Evolutionary conservation across 2,329 filamentous ascomycete species (phyloP).

Genomic region (Seiridium cupressi): DNA sequence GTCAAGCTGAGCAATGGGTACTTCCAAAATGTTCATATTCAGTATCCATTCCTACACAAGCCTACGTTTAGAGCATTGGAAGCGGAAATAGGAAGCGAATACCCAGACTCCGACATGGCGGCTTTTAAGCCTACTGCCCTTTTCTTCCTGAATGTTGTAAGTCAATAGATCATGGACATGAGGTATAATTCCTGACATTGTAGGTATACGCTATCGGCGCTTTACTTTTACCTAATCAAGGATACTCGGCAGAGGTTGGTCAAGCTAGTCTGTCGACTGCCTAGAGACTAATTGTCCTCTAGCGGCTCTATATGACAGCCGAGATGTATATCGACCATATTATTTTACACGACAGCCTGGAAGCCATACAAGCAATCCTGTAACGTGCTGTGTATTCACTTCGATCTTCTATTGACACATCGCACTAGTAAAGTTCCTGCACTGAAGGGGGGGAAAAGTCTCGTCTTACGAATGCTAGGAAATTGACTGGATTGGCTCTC

Average conservation of each 20-base stretch:
- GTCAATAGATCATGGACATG: neutral
- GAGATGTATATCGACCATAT: neutral
- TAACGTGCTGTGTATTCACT: conserved; percentile 30
- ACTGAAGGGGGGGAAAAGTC: neutral
- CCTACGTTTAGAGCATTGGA: conserved; percentile 23
- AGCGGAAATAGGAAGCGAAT: conserved; percentile 24
- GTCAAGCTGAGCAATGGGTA: conserved; percentile 21
- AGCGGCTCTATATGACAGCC: conserved; percentile 3
- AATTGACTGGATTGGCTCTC: conserved; percentile 26
- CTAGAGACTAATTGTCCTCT: neutral
- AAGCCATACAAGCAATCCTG: conserved; percentile 30
- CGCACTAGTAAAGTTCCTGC: conserved; percentile 19
- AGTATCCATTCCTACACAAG: conserved; percentile 35
- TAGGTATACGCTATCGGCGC: conserved; percentile 23
- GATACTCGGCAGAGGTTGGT: conserved; percentile 6
- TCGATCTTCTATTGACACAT: conserved; percentile 22
- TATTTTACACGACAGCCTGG: conserved; percentile 21
- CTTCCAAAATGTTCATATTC: conserved; percentile 34
- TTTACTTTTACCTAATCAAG: conserved; percentile 10
- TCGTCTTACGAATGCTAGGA: conserved; percentile 14
- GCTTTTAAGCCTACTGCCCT: neutral
- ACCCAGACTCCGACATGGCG: conserved; percentile 9
- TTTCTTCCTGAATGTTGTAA: conserved; percentile 23
- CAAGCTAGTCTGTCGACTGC: neutral
- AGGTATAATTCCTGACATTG: neutral